phyloP scores from a whole-genome alignment of 192 early-diverging fungal species.

The Dissophora ornata region DNA sequence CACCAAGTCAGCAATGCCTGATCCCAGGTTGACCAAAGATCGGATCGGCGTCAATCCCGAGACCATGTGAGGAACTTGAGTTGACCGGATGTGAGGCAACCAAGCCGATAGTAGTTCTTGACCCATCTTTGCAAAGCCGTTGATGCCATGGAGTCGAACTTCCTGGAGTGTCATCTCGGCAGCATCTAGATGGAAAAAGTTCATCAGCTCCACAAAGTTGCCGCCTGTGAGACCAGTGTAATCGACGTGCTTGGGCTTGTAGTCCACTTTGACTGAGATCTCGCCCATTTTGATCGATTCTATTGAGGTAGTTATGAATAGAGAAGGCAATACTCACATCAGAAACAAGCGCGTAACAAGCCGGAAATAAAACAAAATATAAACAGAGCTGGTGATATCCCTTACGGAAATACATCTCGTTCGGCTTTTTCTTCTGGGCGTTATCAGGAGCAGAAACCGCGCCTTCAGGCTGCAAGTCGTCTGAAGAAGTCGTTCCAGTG shows the following conservation, averaged over 20 bases:
- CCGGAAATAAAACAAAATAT: background rate
- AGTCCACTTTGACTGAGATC: conserved; percentile 90
- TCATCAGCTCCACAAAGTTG: conserved; percentile 85
- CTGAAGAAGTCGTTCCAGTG: background rate
- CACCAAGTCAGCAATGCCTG: conserved; percentile 92
- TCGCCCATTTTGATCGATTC: conserved; percentile 77
- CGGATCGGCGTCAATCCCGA: conserved; percentile 90
- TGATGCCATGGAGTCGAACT: conserved; percentile 82
- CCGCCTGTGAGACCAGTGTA: conserved; percentile 76
- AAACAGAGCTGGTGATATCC: too few species aligned
- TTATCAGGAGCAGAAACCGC: conserved; percentile 3
- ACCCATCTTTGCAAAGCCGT: conserved; percentile 74
- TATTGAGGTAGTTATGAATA: conserved; percentile 12
- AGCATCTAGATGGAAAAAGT: conserved; percentile 93
- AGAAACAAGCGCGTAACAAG: background rate
- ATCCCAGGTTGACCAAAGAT: conserved; percentile 90
- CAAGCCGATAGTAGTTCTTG: conserved; percentile 77
- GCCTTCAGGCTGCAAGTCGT: background rate
- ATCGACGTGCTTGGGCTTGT: conserved; percentile 95
- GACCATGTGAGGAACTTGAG: conserved; percentile 90
- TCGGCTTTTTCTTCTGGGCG: conserved; percentile 37
- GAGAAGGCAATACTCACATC: background rate
- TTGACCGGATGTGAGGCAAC: conserved; percentile 93
- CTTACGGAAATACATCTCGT: conserved; percentile 67
- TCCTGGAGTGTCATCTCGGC: conserved; percentile 87